Conservation (phyloP, 192 early-diverging fungal genomes). For the Gorgonomyces haynaldii region DNA sequence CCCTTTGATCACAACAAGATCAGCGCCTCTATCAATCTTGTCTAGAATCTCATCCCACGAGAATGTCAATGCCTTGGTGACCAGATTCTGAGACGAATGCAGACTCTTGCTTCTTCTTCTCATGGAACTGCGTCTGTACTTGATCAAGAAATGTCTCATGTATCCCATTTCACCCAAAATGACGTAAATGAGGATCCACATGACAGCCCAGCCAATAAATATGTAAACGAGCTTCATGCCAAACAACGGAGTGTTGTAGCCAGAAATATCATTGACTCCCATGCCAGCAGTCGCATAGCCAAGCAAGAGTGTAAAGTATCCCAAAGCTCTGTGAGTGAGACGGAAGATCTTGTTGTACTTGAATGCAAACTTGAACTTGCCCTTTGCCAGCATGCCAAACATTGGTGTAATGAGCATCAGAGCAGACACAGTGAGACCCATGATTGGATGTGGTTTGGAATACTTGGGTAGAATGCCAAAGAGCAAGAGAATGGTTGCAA, state of each 20-base stretch:
- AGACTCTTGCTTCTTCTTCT: too few species aligned
- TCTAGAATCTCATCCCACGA: too few species aligned
- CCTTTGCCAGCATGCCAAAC: neutral
- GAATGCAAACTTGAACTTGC: neutral
- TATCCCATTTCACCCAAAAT: constrained; percentile 1
- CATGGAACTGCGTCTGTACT: too few species aligned
- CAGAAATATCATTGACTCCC: neutral
- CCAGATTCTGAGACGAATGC: too few species aligned
- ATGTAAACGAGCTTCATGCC: neutral
- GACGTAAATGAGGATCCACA: neutral
- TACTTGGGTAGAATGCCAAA: neutral
- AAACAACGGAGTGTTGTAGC: neutral
- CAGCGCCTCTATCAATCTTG: too few species aligned
- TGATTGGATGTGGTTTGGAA: neutral
- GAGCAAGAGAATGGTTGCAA: neutral
- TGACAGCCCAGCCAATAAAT: neutral
- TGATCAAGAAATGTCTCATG: too few species aligned
- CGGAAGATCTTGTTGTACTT: neutral
- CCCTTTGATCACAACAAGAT: too few species aligned
- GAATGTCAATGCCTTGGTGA: too few species aligned
- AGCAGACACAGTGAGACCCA: neutral
- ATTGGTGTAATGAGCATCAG: neutral
- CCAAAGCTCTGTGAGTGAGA: neutral
- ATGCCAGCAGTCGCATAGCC: neutral
- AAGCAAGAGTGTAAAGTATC: neutral